These are phyloP conservation scores for Panellus pusillus DNA, from an alignment of 768 basidiomycete genomes.

Conservation along the genomic window DNA sequence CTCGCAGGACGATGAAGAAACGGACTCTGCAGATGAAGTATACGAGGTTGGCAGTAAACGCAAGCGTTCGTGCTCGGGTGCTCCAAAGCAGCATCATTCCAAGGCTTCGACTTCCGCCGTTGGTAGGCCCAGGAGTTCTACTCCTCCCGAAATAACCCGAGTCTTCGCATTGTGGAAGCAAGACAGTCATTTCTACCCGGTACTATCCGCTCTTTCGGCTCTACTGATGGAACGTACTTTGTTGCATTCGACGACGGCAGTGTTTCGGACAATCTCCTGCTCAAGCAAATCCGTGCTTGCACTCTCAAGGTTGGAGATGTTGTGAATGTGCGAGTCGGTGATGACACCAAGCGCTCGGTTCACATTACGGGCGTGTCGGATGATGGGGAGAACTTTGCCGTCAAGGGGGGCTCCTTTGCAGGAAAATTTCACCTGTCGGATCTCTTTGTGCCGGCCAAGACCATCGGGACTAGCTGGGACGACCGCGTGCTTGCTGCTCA, in stretches of 20 bases:
- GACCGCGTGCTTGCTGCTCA: conserved; percentile 48
- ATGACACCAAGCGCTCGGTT: conserved; percentile 21
- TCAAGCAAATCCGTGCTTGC: conserved; percentile 54
- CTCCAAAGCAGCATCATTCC: conserved; percentile 21
- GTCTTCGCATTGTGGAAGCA: conserved; percentile 72
- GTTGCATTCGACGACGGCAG: conserved; percentile 71
- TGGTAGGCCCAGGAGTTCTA: background rate
- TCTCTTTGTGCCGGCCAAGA: conserved; percentile 52
- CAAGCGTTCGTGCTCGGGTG: conserved; percentile 33
- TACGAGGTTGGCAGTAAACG: conserved; percentile 42
- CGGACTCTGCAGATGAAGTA: conserved; percentile 45
- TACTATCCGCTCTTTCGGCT: conserved; percentile 40
- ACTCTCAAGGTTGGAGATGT: conserved; percentile 56
- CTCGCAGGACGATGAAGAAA: conserved; percentile 35
- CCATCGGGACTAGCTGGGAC: conserved; percentile 52
- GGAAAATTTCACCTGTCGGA: conserved; percentile 35
- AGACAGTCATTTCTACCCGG: conserved; percentile 64
- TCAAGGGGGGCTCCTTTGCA: conserved; percentile 41
- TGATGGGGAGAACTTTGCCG: conserved; percentile 28
- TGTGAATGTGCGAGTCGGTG: conserved; percentile 38
- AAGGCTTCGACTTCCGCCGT: conserved; percentile 12
- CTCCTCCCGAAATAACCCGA: conserved; percentile 40
- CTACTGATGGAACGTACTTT: conserved; percentile 33
- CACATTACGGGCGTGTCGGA: conserved; percentile 29
- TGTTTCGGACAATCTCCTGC: conserved; percentile 43